phyloP scores from a whole-genome alignment of 352 stramenopile genomes.

The Globisporangium alternatum region DNA sequence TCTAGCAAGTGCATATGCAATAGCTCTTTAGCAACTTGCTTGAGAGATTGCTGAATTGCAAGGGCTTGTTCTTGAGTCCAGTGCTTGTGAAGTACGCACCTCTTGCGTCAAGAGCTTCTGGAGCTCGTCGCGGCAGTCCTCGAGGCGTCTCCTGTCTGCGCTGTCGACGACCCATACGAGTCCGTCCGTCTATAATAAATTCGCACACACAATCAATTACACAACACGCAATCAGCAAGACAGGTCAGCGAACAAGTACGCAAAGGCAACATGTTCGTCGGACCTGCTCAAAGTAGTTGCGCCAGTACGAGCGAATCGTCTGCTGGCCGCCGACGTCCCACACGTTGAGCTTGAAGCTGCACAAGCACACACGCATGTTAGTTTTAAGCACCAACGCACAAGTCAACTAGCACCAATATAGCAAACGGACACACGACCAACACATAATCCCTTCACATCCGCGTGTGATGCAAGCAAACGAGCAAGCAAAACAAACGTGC shows the following conservation, averaged over 20 bases:
- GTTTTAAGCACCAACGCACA: neutral
- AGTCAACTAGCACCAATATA: neutral
- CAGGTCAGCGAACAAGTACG: neutral
- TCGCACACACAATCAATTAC: neutral
- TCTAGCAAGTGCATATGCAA: neutral
- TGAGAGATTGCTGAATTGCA: neutral
- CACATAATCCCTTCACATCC: neutral
- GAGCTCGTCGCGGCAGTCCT: slow-evolving; percentile 93
- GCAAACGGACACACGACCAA: neutral
- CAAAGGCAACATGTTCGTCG: neutral
- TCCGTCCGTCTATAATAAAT: slow-evolving; percentile 90
- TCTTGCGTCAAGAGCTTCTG: slow-evolving; percentile 86
- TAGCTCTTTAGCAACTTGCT: neutral
- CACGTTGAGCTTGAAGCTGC: slow-evolving; percentile 76
- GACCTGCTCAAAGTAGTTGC: slow-evolving; percentile 97
- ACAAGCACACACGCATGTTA: neutral
- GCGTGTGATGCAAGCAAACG: neutral
- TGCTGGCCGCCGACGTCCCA: slow-evolving; percentile 98
- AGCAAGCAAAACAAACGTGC: neutral
- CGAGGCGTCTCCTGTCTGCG: slow-evolving; percentile 91
- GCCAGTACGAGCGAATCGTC: slow-evolving; percentile 97
- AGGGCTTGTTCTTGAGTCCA: neutral
- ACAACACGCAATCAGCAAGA: neutral
- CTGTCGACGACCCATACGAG: slow-evolving; percentile 99
- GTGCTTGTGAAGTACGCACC: slow-evolving; percentile 25